Evolutionary conservation across 2,329 filamentous ascomycete genomes (phyloP).

Genomic region (Calonectria crousiana): DNA sequence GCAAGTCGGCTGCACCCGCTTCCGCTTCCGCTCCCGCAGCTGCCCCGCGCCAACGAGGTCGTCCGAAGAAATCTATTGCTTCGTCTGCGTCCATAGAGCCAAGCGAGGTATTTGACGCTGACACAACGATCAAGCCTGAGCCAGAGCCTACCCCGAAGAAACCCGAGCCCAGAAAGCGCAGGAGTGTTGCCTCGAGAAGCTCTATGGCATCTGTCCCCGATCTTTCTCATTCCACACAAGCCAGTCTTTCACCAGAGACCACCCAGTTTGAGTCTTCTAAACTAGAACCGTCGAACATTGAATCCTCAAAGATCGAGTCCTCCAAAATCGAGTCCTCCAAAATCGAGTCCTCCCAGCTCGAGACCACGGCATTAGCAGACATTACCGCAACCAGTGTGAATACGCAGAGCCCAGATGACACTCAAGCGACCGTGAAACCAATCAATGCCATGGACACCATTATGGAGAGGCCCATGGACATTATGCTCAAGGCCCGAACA

Average conservation of each 20-base stretch:
- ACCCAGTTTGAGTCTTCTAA: slow-evolving; percentile 59
- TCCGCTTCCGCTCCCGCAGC: slow-evolving; percentile 62
- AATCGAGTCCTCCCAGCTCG: slow-evolving; percentile 40
- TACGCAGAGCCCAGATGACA: slow-evolving; percentile 45
- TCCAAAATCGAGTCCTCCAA: slow-evolving; percentile 55
- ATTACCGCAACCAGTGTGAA: slow-evolving; percentile 78
- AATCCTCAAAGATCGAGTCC: slow-evolving; percentile 46
- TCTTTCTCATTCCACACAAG: slow-evolving; percentile 57
- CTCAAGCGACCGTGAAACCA: slow-evolving; percentile 68
- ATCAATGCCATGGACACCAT: slow-evolving; percentile 82
- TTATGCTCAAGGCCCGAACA: slow-evolving; percentile 87
- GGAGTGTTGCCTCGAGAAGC: slow-evolving; percentile 63
- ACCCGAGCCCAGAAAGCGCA: slow-evolving; percentile 74
- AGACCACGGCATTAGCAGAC: slow-evolving; percentile 75
- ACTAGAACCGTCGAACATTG: neutral
- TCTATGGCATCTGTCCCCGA: slow-evolving; percentile 56
- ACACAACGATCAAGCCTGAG: slow-evolving; percentile 49
- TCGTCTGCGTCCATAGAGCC: slow-evolving; percentile 45
- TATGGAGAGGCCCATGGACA: slow-evolving; percentile 92
- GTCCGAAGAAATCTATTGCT: slow-evolving; percentile 57
- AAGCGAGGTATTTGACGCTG: slow-evolving; percentile 53
- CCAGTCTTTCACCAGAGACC: slow-evolving; percentile 69
- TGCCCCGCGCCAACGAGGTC: slow-evolving; percentile 56
- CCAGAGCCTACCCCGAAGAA: slow-evolving; percentile 52
- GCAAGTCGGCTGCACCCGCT: slow-evolving; percentile 53